Evolutionary conservation across 192 early-diverging fungal species (phyloP).

Genomic region (Backusella westeae): DNA sequence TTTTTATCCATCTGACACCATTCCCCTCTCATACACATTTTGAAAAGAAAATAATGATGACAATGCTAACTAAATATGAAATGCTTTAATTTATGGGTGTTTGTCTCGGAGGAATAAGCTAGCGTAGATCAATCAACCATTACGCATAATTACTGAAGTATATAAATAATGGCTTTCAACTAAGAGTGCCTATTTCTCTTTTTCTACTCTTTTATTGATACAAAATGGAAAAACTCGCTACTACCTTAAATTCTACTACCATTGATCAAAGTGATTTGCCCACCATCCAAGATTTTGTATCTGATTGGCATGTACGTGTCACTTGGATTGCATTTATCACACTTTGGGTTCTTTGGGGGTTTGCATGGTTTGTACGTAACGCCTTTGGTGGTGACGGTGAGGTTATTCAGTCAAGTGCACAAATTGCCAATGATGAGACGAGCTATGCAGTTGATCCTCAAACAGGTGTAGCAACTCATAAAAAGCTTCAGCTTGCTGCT

Average conservation of each 20-base stretch:
- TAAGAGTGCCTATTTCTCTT: not conserved
- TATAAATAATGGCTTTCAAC: not conserved
- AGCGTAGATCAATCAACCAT: not conserved
- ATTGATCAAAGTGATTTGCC: not conserved
- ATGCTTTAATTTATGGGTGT: not conserved
- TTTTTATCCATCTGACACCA: not conserved
- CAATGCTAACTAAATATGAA: not conserved
- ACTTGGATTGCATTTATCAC: conserved; percentile 33
- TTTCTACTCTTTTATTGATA: not conserved
- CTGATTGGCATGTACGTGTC: conserved; percentile 23
- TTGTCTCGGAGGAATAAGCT: not conserved
- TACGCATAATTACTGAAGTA: not conserved
- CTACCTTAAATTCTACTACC: not conserved
- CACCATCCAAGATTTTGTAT: not conserved
- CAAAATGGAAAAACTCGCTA: not conserved
- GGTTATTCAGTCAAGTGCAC: not conserved
- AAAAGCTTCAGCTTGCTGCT: not conserved
- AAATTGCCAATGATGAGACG: not conserved
- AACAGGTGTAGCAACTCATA: not conserved
- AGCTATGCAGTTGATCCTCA: not conserved
- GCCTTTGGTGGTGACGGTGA: conserved; percentile 17
- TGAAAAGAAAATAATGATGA: not conserved
- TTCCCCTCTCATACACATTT: not conserved
- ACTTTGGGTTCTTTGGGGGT: conserved; percentile 34
- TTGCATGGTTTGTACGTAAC: conserved; percentile 30